Evolutionary conservation across 768 basidiomycete genomes (phyloP), one percentile per base, ranked within the genome.

Genomic region (Lepiota venenata): DNA sequence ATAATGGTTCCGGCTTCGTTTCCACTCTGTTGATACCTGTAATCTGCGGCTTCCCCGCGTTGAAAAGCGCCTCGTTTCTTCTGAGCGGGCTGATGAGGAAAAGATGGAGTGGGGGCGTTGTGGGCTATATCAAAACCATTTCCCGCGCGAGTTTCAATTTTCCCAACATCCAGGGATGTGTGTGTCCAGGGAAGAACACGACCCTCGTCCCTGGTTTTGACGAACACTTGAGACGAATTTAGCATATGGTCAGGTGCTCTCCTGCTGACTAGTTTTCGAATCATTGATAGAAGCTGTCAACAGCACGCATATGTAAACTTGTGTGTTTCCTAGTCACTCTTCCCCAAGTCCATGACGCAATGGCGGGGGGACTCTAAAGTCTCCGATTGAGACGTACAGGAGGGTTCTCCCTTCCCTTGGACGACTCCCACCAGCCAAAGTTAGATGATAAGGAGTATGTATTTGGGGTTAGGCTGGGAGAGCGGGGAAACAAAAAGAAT

Each of bases 261-360:
- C 35, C 45, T 53, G 43, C 21, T 46, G 43, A 25, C 18, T 53
- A 37, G 45, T 40, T 38, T 35, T 46, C 43, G 12, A 53, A 46
- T 21, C 45, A 36, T 11, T 53, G 43, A 53, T 37, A 53, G 52
- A 45, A 38, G 35, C 52, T 53, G 52, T 45, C 52, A 53, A 36
- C 37, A 37, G 32, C 50, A 11, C 32, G 32, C 32, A 8, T 9
- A 11, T 32, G 6, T 32, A 2, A 3, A 32, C 10, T 11, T 32
- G 3, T 11, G 6, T 11, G 10, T 32, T 32, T 32, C 32, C 32
- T 11, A 32, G 32, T 32, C 32, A 32, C 32, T 32, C 10, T 32
- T 11, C 32, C 32, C 32, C 32, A 32, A 36, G 40, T 20, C 18
- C 40, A 52, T 52, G 41, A 52, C 50, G 50, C 50, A 52, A 43